A percentile compares a stretch with the other conserved stretches of the same genome.
These are phyloP conservation scores for Neoascochyta sp. DNA, from an alignment of 2,329 filamentous ascomycete genomes.

Conservation along the genomic window DNA sequence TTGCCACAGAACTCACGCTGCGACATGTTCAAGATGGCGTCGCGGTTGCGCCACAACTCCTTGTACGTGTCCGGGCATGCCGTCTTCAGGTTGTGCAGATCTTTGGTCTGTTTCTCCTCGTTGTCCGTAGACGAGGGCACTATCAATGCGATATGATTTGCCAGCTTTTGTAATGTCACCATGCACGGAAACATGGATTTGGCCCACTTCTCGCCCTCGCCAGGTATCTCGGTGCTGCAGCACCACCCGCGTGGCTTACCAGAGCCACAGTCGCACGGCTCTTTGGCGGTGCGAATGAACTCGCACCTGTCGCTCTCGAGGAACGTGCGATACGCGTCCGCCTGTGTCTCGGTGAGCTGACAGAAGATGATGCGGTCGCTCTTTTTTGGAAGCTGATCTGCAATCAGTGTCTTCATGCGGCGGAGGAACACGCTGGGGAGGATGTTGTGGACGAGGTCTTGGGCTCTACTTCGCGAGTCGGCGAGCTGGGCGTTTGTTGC, in stretches of 20 bases:
- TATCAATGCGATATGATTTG: slow-evolving; percentile 87
- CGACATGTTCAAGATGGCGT: slow-evolving; percentile 74
- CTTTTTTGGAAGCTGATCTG: slow-evolving; percentile 90
- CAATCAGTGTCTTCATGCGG: slow-evolving; percentile 88
- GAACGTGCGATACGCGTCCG: slow-evolving; percentile 77
- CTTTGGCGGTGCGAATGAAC: slow-evolving; percentile 63
- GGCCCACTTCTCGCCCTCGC: slow-evolving; percentile 62
- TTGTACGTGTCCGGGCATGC: slow-evolving; percentile 74
- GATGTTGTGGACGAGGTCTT: slow-evolving; percentile 80
- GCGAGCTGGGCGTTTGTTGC: slow-evolving; percentile 80
- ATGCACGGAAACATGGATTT: slow-evolving; percentile 81
- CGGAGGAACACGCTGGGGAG: slow-evolving; percentile 87
- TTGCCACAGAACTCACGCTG: slow-evolving; percentile 94
- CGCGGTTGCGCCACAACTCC: slow-evolving; percentile 67
- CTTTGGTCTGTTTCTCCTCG: slow-evolving; percentile 71
- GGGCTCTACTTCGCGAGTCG: slow-evolving; percentile 73
- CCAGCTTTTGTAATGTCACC: slow-evolving; percentile 75
- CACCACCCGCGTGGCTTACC: slow-evolving; percentile 76
- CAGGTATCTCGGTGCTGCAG: slow-evolving; percentile 59
- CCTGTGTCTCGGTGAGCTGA: slow-evolving; percentile 77
- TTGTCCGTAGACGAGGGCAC: slow-evolving; percentile 65
- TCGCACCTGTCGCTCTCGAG: slow-evolving; percentile 68
- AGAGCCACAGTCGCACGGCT: slow-evolving; percentile 67
- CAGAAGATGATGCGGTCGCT: slow-evolving; percentile 94
- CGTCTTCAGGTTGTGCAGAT: slow-evolving; percentile 67